These are phyloP conservation scores for Pichia sp. DNA, from an alignment of 1,139 yeast genomes.

Conservation along the genomic window DNA sequence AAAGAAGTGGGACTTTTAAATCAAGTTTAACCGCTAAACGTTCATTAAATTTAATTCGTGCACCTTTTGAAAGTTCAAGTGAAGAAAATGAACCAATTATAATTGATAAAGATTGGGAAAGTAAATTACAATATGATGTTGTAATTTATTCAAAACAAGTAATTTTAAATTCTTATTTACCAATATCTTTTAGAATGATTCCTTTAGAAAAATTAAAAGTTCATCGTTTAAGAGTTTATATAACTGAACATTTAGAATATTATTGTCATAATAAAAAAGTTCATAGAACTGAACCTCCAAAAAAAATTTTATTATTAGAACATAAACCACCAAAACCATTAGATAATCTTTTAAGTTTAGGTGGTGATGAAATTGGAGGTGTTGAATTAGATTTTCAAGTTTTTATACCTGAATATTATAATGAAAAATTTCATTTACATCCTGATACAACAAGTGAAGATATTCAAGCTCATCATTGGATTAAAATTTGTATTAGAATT, in stretches of 20 bases:
- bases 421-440: constrained; percentile 49
- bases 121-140: constrained; percentile 80
- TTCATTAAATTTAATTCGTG: constrained; percentile 64
- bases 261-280: constrained; percentile 80
- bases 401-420: constrained; percentile 61
- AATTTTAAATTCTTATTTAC: constrained; percentile 74
- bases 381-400: constrained; percentile 80
- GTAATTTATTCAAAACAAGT: constrained; percentile 84
- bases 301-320: constrained; percentile 72
- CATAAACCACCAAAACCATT: constrained; percentile 58
- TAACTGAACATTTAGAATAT: constrained; percentile 87
- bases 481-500: constrained; percentile 75
- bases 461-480: constrained; percentile 90
- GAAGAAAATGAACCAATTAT: constrained; percentile 94
- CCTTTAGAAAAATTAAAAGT: constrained; percentile 84
- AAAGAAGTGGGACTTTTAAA: constrained; percentile 80
- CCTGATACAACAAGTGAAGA: constrained; percentile 77
- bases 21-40: constrained; percentile 59
- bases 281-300: constrained; percentile 85
- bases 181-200: constrained; percentile 74
- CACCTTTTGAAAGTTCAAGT: constrained; percentile 69
- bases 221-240: constrained; percentile 76
- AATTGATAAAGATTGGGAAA: constrained; percentile 90
- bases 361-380: constrained; percentile 41
- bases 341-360: constrained; percentile 30